A percentile compares a stretch with the other conserved stretches of the same genome.
Evolutionary conservation across 2,329 filamentous ascomycete species (phyloP).

Genomic region (Penicillium digitatum): DNA sequence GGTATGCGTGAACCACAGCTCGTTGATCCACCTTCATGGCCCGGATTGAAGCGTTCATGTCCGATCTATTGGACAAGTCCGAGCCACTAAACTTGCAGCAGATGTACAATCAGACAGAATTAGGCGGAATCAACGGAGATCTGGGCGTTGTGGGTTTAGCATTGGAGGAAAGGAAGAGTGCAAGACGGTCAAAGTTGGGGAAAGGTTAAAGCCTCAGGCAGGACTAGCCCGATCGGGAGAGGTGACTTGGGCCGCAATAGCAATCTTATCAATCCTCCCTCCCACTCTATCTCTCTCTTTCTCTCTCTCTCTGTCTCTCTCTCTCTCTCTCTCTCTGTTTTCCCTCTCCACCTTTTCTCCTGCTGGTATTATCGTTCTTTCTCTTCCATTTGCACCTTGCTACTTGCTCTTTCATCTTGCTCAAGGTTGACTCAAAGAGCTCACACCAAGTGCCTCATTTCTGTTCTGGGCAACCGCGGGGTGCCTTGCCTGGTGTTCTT

Average conservation of each 20-base stretch:
- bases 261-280: slow-evolving; percentile 14
- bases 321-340: not conserved
- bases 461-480: not conserved
- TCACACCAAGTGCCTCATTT: not conserved
- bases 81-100: not conserved
- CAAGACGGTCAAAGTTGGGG: slow-evolving; percentile 8
- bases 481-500: not conserved
- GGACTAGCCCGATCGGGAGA: slow-evolving; percentile 25
- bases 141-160: not conserved
- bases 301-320: not conserved
- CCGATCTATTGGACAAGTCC: not conserved
- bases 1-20: slow-evolving; percentile 52
- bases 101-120: not conserved
- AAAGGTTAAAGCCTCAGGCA: slow-evolving; percentile 15
- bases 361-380: not conserved
- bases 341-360: not conserved
- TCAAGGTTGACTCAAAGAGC: not conserved
- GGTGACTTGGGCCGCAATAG: slow-evolving; percentile 25
- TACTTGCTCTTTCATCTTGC: not conserved
- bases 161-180: slow-evolving; percentile 2
- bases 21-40: slow-evolving; percentile 18
- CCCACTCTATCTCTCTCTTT: not conserved
- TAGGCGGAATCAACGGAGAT: not conserved
- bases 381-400: not conserved
- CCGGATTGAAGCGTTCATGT: slow-evolving; percentile 9